Base-by-base conservation (phyloP, 139 green algal species). In the Coccomyxa sp. region DNA sequence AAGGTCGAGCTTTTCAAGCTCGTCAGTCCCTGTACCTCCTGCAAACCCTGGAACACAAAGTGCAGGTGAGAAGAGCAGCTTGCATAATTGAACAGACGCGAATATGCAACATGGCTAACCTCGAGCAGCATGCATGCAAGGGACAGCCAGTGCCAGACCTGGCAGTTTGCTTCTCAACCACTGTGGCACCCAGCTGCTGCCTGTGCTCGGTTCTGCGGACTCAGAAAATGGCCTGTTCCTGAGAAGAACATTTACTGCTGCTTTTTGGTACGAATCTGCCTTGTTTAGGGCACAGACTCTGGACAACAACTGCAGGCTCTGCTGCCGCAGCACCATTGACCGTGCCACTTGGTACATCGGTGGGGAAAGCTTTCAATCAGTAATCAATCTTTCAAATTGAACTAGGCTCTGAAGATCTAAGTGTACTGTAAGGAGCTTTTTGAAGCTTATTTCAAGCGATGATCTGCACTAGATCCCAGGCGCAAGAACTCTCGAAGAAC, bases 81-180 rank as follows among this genome's bases (percentile, higher is more conserved):
- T 71, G 63, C 63, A 71, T 21, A 16, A 11, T 71, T 21, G 18
- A 25, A 28, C 63, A 71, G 18, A 25, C 63, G 21, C 63, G 21
- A 25, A 71, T 71, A 21, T 71, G 63, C 63, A 71, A 28, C 63
- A 25, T 25, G 21, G 63, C 63, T 21, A 51, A 51, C 7, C 38
- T 7, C 38, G 38, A 51, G 38, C 38, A 51, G 38, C 38, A 51
- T 51, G 38, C 38, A 51, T 51, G 38, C 38, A 51, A 51, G 38
- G 38, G 38, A 51, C 38, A 51, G 38, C 38, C 38, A 28, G 63
- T 71, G 63, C 30, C 30, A 67, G 23, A 83, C 80, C 80, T 83
- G 80, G 80, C 1, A 83, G 60, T 11, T 59, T 59, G 45, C 60
- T 66, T 32, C 60, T 83, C 3, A 83, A 30, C 80, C 80, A 83